Evolutionary conservation across 768 basidiomycete genomes (phyloP).

Genomic region (Amanita inopinata): DNA sequence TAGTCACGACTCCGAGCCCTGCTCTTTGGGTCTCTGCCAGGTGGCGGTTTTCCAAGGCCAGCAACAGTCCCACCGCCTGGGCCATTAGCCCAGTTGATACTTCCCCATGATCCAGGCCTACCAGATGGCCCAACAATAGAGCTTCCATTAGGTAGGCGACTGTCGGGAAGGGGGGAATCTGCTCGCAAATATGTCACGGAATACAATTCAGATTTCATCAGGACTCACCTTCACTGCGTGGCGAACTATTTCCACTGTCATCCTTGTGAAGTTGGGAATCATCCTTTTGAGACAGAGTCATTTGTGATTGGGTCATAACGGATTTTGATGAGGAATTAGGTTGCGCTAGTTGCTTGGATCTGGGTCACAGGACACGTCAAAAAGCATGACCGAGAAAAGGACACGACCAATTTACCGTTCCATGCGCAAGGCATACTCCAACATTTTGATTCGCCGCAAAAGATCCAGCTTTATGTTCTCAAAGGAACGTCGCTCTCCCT

Average conservation of each 20-base stretch:
- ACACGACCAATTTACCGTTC: constrained; percentile 62
- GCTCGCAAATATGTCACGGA: constrained; percentile 7
- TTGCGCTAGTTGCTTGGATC: constrained; percentile 73
- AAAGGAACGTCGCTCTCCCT: constrained; percentile 93
- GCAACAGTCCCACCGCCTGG: constrained; percentile 33
- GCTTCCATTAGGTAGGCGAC: constrained; percentile 53
- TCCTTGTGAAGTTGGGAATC: constrained; percentile 67
- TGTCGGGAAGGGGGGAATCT: constrained; percentile 74
- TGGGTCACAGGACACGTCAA: constrained; percentile 29
- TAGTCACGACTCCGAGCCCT: constrained; percentile 93
- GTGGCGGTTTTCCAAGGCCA: constrained; percentile 58
- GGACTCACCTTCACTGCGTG: constrained; percentile 68
- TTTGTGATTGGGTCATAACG: constrained; percentile 47
- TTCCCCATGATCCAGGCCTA: constrained; percentile 49
- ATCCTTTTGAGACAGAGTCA: constrained; percentile 52
- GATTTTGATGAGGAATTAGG: constrained; percentile 60
- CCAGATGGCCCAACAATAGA: constrained; percentile 34
- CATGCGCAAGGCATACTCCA: constrained; percentile 93
- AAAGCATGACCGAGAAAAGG: constrained; percentile 17
- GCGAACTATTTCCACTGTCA: constrained; percentile 75
- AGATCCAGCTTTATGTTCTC: constrained; percentile 96
- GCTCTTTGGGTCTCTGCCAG: constrained; percentile 90
- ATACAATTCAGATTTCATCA: constrained; percentile 7
- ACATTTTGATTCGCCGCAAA: constrained; percentile 96
- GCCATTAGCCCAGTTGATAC: constrained; percentile 37